Evolutionary conservation across 2,329 filamentous ascomycete species (phyloP).

Genomic region (Pseudocercospora macadamiae): DNA sequence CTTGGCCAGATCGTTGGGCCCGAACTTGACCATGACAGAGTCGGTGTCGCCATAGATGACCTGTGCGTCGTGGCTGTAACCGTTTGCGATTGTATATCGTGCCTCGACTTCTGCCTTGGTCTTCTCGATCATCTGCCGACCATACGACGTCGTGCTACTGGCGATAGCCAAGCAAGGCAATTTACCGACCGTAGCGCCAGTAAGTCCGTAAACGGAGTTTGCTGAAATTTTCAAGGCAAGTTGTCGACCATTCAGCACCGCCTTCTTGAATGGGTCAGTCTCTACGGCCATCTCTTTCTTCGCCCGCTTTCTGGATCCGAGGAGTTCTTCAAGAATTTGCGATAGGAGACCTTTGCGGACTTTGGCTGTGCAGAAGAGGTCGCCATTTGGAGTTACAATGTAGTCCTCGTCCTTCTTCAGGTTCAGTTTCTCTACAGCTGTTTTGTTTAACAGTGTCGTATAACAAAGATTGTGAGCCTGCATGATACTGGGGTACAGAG

Average conservation of each 20-base stretch:
- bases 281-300: constrained; percentile 87
- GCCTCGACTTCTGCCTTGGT: constrained; percentile 95
- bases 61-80: constrained; percentile 90
- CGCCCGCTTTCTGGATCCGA: constrained; percentile 89
- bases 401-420: constrained; percentile 92
- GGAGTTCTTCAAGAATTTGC: constrained; percentile 92
- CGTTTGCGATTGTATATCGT: constrained; percentile 88
- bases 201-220: constrained; percentile 97
- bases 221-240: constrained; percentile 94
- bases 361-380: constrained; percentile 87
- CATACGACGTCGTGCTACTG: constrained; percentile 95
- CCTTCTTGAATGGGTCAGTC: constrained; percentile 96
- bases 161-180: constrained; percentile 93
- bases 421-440: constrained; percentile 71
- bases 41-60: constrained; percentile 99
- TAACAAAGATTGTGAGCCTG: constrained; percentile 99
- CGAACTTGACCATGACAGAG: constrained; percentile 99
- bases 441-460: constrained; percentile 84
- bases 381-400: constrained; percentile 91
- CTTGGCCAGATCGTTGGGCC: constrained; percentile 80
- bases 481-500: constrained; percentile 97
- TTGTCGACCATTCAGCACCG: constrained; percentile 95
- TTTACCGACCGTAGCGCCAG: constrained; percentile 93
- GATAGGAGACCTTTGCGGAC: constrained; percentile 88
- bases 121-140: constrained; percentile 98